Conservation (phyloP, 805 yeast species). For the Kuraishia cidri region DNA sequence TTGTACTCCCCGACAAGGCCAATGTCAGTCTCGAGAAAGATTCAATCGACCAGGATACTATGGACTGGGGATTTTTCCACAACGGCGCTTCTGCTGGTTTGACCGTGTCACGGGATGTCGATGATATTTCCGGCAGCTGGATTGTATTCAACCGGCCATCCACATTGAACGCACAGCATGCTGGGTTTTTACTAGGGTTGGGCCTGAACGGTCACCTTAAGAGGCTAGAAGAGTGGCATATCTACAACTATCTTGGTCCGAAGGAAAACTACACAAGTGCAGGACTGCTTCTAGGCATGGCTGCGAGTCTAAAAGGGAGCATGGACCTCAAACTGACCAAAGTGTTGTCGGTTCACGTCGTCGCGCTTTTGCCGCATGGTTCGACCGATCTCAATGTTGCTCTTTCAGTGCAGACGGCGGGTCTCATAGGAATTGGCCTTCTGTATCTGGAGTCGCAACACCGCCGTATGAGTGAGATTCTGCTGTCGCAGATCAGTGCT, state of each 20-base stretch:
- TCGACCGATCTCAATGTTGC: conserved; percentile 85
- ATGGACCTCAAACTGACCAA: conserved; percentile 85
- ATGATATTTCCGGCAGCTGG: conserved; percentile 84
- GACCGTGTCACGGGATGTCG: conserved; percentile 51
- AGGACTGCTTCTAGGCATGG: conserved; percentile 84
- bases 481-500: conserved; percentile 60
- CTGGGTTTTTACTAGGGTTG: conserved; percentile 87
- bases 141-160: conserved; percentile 78
- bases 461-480: conserved; percentile 75
- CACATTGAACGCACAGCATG: conserved; percentile 70
- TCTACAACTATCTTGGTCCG: conserved; percentile 86
- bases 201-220: conserved; percentile 88
- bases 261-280: conserved; percentile 79
- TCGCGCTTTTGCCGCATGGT: conserved; percentile 84
- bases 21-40: conserved; percentile 54
- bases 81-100: conserved; percentile 88
- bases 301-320: conserved; percentile 77
- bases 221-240: conserved; percentile 89
- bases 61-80: conserved; percentile 85
- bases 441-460: conserved; percentile 73
- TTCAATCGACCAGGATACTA: conserved; percentile 33
- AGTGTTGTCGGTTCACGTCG: conserved; percentile 87
- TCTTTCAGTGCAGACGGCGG: conserved; percentile 81
- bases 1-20: conserved; percentile 54
- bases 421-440: conserved; percentile 83